Evolutionary conservation across 1,139 yeast species (phyloP), one percentile per base, ranked within the genome.

Genomic region (Yamadazyma epiphylla): DNA sequence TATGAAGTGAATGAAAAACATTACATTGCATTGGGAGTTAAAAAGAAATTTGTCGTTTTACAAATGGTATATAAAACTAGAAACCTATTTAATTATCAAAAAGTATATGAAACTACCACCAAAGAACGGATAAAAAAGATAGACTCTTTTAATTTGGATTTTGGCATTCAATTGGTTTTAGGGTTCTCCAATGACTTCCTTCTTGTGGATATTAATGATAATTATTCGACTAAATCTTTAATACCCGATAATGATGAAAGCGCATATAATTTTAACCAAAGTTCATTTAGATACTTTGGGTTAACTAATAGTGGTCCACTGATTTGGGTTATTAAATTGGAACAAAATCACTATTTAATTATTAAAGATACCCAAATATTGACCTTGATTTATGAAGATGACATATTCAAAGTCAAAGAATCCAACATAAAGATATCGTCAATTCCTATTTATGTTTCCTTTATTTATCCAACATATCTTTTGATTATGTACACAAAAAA

Each of bases 401-500:
- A 26, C 3, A 17, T 22, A 10, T 31, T 25, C 4, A 25, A 32
- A 3, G 44, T 58, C 11, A 31, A 33, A 4, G 46, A 49, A 5
- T 49, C 59, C 11, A 49, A 44, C 6, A 44, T 58, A 1, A 54
- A 53, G 26, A 46, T 69, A 32, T 32, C 45, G 3, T 39, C 54
- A 2, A 42, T 56, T 9, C 67, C 74, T 72, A 3, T 39, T 46
- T 48, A 41, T 22, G 52, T 68, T 3, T 45, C 58, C 7, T 57
- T 53, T 26, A 50, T 74, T 28, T 46, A 55, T 25, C 83, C 84
- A 1, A 46, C 58, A 1, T 77, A 76, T 41, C 38, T 76, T 10
- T 39, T 75, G n/a, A 42, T 61, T 2, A 45, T 66, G 2, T 60
- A 61, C 29, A 46, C 55, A 24, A 67, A 67, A 33, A 60, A 54